Evolutionary conservation across 1,284 basidiomycete genomes (phyloP).

Genomic region (Ustilago bromivora): DNA sequence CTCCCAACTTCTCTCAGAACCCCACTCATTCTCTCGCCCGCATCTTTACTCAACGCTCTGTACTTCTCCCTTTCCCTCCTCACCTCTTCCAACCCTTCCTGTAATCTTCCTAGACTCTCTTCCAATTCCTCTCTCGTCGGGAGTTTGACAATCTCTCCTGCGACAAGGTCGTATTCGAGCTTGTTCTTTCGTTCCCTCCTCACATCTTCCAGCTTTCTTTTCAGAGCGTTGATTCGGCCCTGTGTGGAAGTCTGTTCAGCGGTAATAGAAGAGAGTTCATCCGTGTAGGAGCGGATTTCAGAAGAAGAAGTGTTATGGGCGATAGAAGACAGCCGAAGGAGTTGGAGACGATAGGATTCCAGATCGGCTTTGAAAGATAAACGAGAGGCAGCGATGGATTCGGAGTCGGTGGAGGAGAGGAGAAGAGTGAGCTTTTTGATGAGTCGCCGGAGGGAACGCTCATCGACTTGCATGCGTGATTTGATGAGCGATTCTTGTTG

Average conservation of each 20-base stretch:
- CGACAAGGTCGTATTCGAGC: conserved; percentile 59
- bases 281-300: conserved; percentile 30
- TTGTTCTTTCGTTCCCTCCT: conserved; percentile 56
- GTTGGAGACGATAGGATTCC: conserved; percentile 29
- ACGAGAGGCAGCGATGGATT: conserved; percentile 20
- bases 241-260: conserved; percentile 36
- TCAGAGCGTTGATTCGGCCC: conserved; percentile 42
- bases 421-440: conserved; percentile 43
- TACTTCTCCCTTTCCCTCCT: conserved; percentile 46
- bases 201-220: conserved; percentile 44
- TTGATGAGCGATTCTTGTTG: conserved; percentile 47
- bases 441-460: conserved; percentile 33
- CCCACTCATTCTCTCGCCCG: conserved; percentile 21
- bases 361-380: conserved; percentile 49
- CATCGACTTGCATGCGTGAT: conserved; percentile 44
- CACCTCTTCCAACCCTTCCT: conserved; percentile 28
- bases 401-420: conserved; percentile 23
- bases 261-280: conserved; percentile 33
- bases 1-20: conserved; percentile 19
- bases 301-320: conserved; percentile 26
- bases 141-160: conserved; percentile 50
- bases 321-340: conserved; percentile 27
- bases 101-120: conserved; percentile 29
- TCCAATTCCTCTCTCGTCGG: conserved; percentile 50
- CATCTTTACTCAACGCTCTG: conserved; percentile 20